Evolutionary conservation across 1,284 basidiomycete genomes (phyloP), one percentile per base, ranked within the genome.

Genomic region (Ceratobasidium sp.): DNA sequence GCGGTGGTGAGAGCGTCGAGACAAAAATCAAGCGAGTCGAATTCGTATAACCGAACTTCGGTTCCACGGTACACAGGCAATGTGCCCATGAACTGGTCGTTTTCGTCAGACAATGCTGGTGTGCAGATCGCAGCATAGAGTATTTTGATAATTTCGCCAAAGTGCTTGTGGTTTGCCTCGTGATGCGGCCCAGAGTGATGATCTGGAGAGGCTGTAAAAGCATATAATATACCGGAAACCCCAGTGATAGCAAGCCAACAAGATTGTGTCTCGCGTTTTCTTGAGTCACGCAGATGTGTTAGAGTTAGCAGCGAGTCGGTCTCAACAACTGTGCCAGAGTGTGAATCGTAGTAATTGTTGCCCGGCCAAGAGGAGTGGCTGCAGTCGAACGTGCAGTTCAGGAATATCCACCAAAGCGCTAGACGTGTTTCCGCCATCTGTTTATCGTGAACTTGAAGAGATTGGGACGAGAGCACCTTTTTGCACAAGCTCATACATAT

Each of bases 21-120:
- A n/a, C 63, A 44, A 28, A 44, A 66, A 10, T 66, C 40, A 26
- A 66, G 63, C 10, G 44, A 66, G 40, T 44, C 33, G 23, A 66
- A 66, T n/a, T 42, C 26, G 23, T 66, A 66, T 12, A 66, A 40
- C 20, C 63, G 63, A 49, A 66, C 40, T 66, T 66, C 63, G 5
- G 63, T 66, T 18, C 33, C 63, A 33, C 44, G 33, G 63, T 44
- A 46, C n/a, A 66, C 63, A 23, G 63, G 63, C 13, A 66, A 42
- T 44, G 15, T 46, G 6, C 63, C 63, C 15, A 42, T n/a, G 23
- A 44, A 66, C 15, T 39, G 61, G 44, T 66, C 63, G 33, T 66
- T 40, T 23, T 42, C 39, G 44, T 42, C 6, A 44, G 42, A 12
- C 18, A 26, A 15, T 4, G 4, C 12, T 6, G 63, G 23, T 20